Base-by-base conservation (phyloP, 805 yeast species). In the Myxozyma neotropica region DNA sequence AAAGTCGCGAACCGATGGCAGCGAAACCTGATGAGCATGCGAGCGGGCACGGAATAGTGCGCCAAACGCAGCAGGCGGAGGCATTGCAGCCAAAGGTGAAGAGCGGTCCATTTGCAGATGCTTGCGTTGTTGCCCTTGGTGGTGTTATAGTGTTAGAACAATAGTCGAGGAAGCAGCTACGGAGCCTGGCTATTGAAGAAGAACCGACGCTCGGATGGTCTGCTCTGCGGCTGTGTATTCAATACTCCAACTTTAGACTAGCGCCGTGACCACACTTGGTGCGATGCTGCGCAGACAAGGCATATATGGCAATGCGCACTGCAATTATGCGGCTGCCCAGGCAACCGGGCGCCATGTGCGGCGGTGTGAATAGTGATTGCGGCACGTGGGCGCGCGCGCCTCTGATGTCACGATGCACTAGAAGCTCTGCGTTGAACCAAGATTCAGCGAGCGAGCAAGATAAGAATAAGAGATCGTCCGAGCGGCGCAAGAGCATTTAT, bases 61-160 rank as follows among this genome's bases (percentile, higher is more conserved):
- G 26, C 54, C 43, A 40, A 47, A 59, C 36, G 49, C 40, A 4
- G 56, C 45, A 6, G 63, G 63, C 47, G 65, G 64, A 21, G 64
- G 64, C 55, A 60, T 54, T 15, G 65, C 65, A 8, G 65, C 65
- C 46, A 61, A 52, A 23, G 65, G 65, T 15, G 65, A 61, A 12
- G 65, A 61, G 35, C 63, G 59, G 44, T 61, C 65, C 65, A 61
- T 61, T 15, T 38, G 21, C n/a, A 13, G 21, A 31, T 39, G n/a
- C n/a, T n/a, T n/a, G n/a, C n/a, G n/a, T n/a, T n/a, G n/a, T n/a
- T n/a, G n/a, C n/a, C n/a, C n/a, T n/a, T n/a, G n/a, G n/a, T n/a
- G n/a, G n/a, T n/a, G n/a, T n/a, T n/a, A n/a, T n/a, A n/a, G n/a
- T n/a, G n/a, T n/a, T n/a, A n/a, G n/a, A n/a, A n/a, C n/a, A n/a